phyloP scores from a whole-genome alignment of 2,329 filamentous ascomycete species.

The Cladosporium phlei region DNA sequence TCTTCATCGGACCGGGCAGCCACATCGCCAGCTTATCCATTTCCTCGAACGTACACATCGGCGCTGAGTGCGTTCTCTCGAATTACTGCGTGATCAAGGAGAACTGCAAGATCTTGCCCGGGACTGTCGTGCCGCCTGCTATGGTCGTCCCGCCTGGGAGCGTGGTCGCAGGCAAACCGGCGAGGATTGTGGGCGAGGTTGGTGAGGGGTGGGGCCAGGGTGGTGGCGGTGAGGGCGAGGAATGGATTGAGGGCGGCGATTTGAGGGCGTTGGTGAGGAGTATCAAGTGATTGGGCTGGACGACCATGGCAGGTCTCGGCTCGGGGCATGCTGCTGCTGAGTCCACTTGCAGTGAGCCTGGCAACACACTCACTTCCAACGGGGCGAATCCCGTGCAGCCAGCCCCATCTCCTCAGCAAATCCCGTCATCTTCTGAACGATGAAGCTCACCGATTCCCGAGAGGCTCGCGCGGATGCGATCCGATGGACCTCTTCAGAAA shows the following conservation, averaged over 20 bases:
- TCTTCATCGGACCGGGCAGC: slow-evolving; percentile 67
- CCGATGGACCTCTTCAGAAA: too few species aligned
- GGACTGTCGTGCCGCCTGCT: slow-evolving; percentile 73
- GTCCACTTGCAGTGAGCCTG: too few species aligned
- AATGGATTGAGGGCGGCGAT: slow-evolving; percentile 48
- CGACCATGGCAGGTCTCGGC: neutral
- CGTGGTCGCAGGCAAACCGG: slow-evolving; percentile 80
- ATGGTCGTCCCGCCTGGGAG: slow-evolving; percentile 93
- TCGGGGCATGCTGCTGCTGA: too few species aligned
- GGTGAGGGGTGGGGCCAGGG: slow-evolving; percentile 58
- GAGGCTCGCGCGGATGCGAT: too few species aligned
- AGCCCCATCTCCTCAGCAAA: too few species aligned
- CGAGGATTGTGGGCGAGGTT: slow-evolving; percentile 74
- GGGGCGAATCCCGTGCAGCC: too few species aligned
- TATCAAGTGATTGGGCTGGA: slow-evolving; percentile 33
- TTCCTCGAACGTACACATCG: slow-evolving; percentile 81
- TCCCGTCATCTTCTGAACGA: too few species aligned
- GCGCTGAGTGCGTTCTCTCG: slow-evolving; percentile 69
- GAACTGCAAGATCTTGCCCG: slow-evolving; percentile 81
- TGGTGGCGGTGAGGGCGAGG: slow-evolving; percentile 39
- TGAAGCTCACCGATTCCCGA: too few species aligned
- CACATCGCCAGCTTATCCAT: slow-evolving; percentile 80
- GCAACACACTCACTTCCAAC: too few species aligned
- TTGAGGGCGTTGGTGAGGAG: slow-evolving; percentile 45
- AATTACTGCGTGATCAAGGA: slow-evolving; percentile 92